Evolutionary conservation across 192 early-diverging fungal species (phyloP).

Genomic region (Coemansia sp.): DNA sequence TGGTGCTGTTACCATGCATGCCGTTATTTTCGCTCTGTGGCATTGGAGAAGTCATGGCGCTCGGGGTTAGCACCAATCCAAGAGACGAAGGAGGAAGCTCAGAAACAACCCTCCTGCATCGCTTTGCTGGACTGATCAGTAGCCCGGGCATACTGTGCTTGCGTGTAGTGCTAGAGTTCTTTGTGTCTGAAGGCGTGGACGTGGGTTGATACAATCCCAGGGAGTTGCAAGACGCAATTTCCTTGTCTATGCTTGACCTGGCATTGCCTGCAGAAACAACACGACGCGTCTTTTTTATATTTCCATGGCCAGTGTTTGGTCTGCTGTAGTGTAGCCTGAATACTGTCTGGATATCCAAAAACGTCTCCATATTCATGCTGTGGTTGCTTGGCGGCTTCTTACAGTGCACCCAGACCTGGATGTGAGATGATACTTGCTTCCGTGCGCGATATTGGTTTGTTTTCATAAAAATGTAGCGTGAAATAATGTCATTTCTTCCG

Average conservation of each 20-base stretch:
- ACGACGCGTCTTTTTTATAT: slow-evolving; percentile 37
- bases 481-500: slow-evolving; percentile 74
- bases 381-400: slow-evolving; percentile 58
- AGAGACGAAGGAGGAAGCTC: slow-evolving; percentile 34
- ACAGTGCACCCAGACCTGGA: slow-evolving; percentile 76
- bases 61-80: slow-evolving; percentile 1
- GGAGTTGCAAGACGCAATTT: slow-evolving; percentile 11
- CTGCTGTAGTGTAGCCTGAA: slow-evolving; percentile 44
- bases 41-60: not conserved
- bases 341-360: slow-evolving; percentile 38
- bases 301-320: slow-evolving; percentile 19
- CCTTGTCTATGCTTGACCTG: not conserved
- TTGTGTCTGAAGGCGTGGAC: not conserved
- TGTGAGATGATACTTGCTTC: slow-evolving; percentile 79
- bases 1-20: no score
- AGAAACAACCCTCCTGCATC: slow-evolving; percentile 39
- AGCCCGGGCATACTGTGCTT: slow-evolving; percentile 22
- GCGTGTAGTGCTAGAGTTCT: slow-evolving; percentile 5
- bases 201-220: slow-evolving; percentile 24
- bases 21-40: not conserved
- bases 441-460: slow-evolving; percentile 67
- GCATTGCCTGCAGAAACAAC: slow-evolving; percentile 40
- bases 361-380: slow-evolving; percentile 33
- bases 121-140: slow-evolving; percentile 20
- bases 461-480: slow-evolving; percentile 69